phyloP scores from a whole-genome alignment of 352 stramenopile genomes.

The Phytophthora podocarpi region DNA sequence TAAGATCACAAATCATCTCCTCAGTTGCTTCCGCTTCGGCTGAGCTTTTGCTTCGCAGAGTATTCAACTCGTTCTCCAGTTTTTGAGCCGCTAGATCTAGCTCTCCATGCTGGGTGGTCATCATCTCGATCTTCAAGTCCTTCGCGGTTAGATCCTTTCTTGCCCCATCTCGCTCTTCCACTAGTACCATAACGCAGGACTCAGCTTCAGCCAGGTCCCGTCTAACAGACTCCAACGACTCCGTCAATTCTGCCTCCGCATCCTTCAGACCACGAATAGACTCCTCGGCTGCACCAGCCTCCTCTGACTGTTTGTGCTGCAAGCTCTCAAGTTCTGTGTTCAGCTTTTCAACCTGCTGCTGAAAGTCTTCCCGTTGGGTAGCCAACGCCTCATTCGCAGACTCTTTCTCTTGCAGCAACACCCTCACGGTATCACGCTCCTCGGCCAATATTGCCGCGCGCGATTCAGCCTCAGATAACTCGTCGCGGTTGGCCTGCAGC shows the following conservation, averaged over 20 bases:
- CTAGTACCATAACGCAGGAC: slow-evolving; percentile 36
- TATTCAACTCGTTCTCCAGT: slow-evolving; percentile 32
- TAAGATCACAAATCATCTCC: slow-evolving; percentile 26
- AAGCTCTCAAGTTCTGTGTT: slow-evolving; percentile 18
- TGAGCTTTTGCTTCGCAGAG: slow-evolving; percentile 24
- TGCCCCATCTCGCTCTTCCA: slow-evolving; percentile 37
- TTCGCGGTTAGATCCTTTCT: slow-evolving; percentile 33
- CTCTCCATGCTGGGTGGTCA: slow-evolving; percentile 40
- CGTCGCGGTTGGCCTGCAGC: slow-evolving; percentile 26
- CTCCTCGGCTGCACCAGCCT: slow-evolving; percentile 17
- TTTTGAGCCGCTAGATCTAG: slow-evolving; percentile 31
- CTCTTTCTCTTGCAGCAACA: slow-evolving; percentile 24
- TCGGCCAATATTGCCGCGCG: slow-evolving; percentile 22
- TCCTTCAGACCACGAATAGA: slow-evolving; percentile 23
- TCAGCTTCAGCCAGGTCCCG: slow-evolving; percentile 37
- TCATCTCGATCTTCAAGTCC: slow-evolving; percentile 45
- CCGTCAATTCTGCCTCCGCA: slow-evolving; percentile 11
- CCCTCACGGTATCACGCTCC: slow-evolving; percentile 29
- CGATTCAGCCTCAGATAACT: slow-evolving; percentile 28
- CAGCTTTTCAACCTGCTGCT: slow-evolving; percentile 31
- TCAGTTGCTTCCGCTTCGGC: slow-evolving; percentile 21
- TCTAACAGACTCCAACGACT: slow-evolving; percentile 23
- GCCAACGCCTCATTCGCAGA: slow-evolving; percentile 14
- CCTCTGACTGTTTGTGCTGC: slow-evolving; percentile 11
- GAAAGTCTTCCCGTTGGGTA: slow-evolving; percentile 19